Evolutionary conservation across 768 basidiomycete species (phyloP).

Genomic region (Galerina sulciceps): DNA sequence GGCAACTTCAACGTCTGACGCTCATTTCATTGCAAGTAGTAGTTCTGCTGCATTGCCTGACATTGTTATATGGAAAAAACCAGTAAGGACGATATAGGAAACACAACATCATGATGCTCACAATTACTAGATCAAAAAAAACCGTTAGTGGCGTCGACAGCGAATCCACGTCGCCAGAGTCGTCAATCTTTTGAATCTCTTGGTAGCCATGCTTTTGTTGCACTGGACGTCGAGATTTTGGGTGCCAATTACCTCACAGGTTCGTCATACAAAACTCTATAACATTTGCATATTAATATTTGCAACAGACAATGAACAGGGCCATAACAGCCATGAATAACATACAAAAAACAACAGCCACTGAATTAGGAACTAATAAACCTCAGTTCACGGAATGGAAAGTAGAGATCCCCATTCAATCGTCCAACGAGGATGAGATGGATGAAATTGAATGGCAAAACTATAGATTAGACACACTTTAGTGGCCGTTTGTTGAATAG

Average conservation of each 20-base stretch:
- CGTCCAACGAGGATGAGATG: too few relatives aligned
- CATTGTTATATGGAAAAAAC: background rate
- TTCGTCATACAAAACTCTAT: too few relatives aligned
- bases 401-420: too few relatives aligned
- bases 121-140: background rate
- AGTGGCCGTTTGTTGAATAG: too few relatives aligned
- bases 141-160: background rate
- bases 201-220: background rate
- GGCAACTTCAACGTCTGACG: background rate
- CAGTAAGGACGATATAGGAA: background rate
- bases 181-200: background rate
- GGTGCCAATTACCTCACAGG: background rate
- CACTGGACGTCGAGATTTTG: background rate
- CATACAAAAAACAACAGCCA: too few relatives aligned
- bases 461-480: too few relatives aligned
- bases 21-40: slow-evolving; percentile 12
- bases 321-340: too few relatives aligned
- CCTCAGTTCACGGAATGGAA: too few relatives aligned
- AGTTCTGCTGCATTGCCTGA: slow-evolving; percentile 1
- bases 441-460: too few relatives aligned
- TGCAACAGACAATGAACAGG: too few relatives aligned
- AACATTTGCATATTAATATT: too few relatives aligned
- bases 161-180: background rate
- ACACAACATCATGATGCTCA: background rate
- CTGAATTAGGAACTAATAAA: too few relatives aligned